Percentiles rank a stretch among this genome's conserved stretches.
Conservation (phyloP, 192 early-diverging fungal species). For the Podila minutissima region DNA sequence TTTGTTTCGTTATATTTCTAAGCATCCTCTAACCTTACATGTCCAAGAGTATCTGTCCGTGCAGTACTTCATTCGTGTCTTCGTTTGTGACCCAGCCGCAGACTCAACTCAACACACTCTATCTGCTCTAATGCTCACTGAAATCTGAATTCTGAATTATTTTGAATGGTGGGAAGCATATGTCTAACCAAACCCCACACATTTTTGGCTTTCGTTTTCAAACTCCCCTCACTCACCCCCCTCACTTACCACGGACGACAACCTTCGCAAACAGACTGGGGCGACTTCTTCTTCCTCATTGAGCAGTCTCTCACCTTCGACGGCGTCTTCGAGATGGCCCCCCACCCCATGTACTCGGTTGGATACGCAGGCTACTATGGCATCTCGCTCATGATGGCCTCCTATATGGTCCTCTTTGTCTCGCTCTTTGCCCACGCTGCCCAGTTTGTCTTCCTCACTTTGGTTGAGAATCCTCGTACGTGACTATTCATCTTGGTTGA, state of each 20-base stretch:
- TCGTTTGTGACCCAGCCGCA: too few relatives aligned
- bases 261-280: slow-evolving; percentile 85
- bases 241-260: background rate
- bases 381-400: slow-evolving; percentile 89
- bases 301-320: slow-evolving; percentile 92
- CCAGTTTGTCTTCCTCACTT: slow-evolving; percentile 89
- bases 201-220: background rate
- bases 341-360: slow-evolving; percentile 99
- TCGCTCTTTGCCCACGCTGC: slow-evolving; percentile 87
- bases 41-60: background rate
- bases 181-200: slow-evolving; percentile 13
- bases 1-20: background rate
- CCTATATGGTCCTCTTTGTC: slow-evolving; percentile 91
- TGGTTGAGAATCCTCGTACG: slow-evolving; percentile 93
- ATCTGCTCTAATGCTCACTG: too few relatives aligned
- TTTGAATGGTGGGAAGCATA: too few relatives aligned
- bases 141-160: too few relatives aligned
- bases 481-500: background rate
- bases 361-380: slow-evolving; percentile 98
- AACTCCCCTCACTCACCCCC: slow-evolving; percentile 4
- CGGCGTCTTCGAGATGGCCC: slow-evolving; percentile 96
- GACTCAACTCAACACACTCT: too few relatives aligned
- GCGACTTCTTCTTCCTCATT: slow-evolving; percentile 97
- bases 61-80: background rate
- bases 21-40: background rate